Conservation (phyloP, 2,329 filamentous ascomycete species). For the Colletotrichum euphorbiae region DNA sequence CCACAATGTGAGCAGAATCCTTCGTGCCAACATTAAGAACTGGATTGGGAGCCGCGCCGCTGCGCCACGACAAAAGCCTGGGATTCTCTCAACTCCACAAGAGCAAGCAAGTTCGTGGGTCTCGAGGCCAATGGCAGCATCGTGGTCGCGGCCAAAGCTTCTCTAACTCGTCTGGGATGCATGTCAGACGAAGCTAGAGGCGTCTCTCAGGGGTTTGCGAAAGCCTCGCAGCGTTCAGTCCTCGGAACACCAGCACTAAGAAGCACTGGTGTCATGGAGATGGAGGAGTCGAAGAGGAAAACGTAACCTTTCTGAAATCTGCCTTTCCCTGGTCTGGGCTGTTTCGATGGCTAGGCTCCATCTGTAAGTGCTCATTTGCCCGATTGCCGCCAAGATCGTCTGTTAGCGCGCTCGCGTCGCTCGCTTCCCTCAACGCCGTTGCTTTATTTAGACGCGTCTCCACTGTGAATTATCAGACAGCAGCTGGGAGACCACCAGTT, state of each 20-base stretch:
- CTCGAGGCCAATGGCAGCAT: not conserved
- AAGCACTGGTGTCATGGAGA: not conserved
- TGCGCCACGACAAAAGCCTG: not conserved
- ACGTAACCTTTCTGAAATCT: no score
- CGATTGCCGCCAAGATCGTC: slow-evolving; percentile 1
- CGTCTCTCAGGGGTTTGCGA: not conserved
- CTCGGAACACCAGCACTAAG: not conserved
- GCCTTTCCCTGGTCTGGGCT: no score
- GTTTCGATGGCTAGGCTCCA: not conserved
- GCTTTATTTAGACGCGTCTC: not conserved
- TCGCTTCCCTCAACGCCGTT: not conserved
- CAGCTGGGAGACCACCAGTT: no score
- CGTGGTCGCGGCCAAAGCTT: not conserved
- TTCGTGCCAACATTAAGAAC: not conserved
- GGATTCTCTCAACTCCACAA: not conserved
- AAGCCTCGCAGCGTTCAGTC: not conserved
- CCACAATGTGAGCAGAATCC: slow-evolving; percentile 5
- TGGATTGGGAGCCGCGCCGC: not conserved
- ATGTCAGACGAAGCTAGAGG: slow-evolving; percentile 2
- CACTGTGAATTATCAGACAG: no score
- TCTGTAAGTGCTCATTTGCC: slow-evolving; percentile 9
- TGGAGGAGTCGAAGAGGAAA: not conserved
- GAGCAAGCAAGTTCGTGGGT: not conserved
- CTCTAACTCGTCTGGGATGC: not conserved
- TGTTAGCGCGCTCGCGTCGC: not conserved